Evolutionary conservation across 495 filamentous ascomycete species (phyloP), one percentile per base, ranked within the genome.

Genomic region (Penicillium chermesinum): DNA sequence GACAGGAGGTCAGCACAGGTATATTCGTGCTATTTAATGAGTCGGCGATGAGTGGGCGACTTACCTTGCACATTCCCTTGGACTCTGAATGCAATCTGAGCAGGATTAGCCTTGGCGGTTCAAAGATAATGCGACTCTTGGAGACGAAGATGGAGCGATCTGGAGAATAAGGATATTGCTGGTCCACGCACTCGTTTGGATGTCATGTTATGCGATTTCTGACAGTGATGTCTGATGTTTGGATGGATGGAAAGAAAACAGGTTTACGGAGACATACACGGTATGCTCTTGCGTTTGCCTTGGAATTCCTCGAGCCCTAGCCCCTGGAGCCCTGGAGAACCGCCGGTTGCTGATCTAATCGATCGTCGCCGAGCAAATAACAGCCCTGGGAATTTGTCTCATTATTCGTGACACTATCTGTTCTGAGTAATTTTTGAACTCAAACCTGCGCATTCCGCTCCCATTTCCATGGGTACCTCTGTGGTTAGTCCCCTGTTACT

Each of bases 1-100:
- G 20, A 18, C 17, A 9, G 14, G 21, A 7, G 41, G 22, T 15
- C n/a, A 42, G 15, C 16, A 2, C 15, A 15, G 17, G 20, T 40
- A 22, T 4, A 45, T 25, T 6, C 13, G 34, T 8, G 22, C 7
- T 39, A 20, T 17, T 16, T 21, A 25, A 3, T 3, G 22, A 22
- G 19, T 13, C 36, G 16, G 20, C 1, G 9, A 38, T 14, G 40
- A 5, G 13, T 38, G 1, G 2, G 12, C 10, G 9, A n/a, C 66
- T 38, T 58, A 70, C 75, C 75, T 70, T 79, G 75, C n/a, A 79
- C 75, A 5, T 63, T 65, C 44, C 75, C 75, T 52, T 73, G 69
- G 47, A 78, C 73, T 58, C 64, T 73, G 61, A 76, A 79, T 32
- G 71, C 67, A 53, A 78, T 66, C 76, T 78, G 47, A 15, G 2